These are phyloP conservation scores for Vitis rupestris DNA, from an alignment of 164 flowering plant genomes.

Conservation along the genomic window DNA sequence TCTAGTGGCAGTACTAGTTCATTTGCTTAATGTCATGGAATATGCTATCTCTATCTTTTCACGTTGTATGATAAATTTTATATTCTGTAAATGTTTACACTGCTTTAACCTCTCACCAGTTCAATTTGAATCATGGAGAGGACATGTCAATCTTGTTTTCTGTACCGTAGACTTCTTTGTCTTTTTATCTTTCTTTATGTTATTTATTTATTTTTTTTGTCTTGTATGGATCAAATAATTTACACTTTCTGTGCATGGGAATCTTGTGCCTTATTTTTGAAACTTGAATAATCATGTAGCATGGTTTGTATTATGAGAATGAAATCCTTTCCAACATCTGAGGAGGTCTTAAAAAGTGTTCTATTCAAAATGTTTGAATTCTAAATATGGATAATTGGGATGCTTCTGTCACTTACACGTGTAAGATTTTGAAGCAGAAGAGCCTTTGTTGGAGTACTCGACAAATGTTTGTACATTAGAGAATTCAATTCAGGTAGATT, in stretches of 20 bases:
- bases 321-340: background rate
- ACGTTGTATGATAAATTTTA: no score
- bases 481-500: no score
- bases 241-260: background rate
- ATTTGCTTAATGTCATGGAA: constrained; percentile 1
- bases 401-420: background rate
- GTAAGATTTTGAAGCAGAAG: background rate
- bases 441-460: no score
- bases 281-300: background rate
- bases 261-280: background rate
- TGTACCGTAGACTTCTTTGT: background rate
- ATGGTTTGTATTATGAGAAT: background rate
- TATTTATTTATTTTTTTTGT: background rate
- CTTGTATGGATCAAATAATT: background rate
- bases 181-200: background rate
- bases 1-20: background rate
- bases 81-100: background rate
- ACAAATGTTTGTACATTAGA: no score
- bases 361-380: background rate
- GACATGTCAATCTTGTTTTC: no score
- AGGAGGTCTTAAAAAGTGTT: background rate
- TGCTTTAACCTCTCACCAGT: background rate
- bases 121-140: no score
- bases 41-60: no score
- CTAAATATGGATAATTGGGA: background rate